These are phyloP conservation scores for Neonectria coccinea DNA, from an alignment of 2,329 filamentous ascomycete genomes.

Conservation along the genomic window DNA sequence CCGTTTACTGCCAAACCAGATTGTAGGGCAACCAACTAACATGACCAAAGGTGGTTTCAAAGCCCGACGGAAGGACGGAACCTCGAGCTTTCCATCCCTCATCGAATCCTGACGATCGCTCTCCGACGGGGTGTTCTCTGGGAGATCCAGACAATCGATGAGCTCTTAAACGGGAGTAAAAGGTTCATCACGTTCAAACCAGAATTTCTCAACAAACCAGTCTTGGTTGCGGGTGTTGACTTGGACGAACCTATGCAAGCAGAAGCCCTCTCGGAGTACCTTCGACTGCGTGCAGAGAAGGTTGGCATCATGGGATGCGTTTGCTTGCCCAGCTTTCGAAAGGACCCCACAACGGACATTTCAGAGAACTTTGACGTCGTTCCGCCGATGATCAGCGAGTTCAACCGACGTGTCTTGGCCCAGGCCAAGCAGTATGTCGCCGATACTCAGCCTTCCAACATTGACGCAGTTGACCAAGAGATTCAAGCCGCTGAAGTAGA, in stretches of 20 bases:
- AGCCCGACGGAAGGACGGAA: not conserved
- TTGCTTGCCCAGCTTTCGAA: conserved; percentile 1
- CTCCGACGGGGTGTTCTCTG: not conserved
- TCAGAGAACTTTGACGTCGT: too few species aligned
- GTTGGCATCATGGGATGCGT: not conserved
- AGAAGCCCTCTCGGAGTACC: not conserved
- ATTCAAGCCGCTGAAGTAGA: not conserved
- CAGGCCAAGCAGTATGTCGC: not conserved
- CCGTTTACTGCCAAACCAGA: not conserved
- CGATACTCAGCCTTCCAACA: not conserved
- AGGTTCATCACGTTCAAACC: conserved; percentile 3
- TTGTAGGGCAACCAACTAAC: not conserved
- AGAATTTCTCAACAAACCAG: conserved; percentile 11
- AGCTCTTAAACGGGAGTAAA: not conserved
- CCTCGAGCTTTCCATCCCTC: conserved; percentile 13
- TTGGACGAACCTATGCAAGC: not conserved
- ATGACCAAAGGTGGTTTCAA: not conserved
- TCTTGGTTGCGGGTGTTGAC: not conserved
- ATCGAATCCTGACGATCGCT: conserved; percentile 16
- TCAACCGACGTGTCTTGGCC: not conserved
- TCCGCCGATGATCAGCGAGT: not conserved
- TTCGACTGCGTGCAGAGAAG: not conserved
- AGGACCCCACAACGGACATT: not conserved
- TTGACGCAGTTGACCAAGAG: not conserved
- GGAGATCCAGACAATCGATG: not conserved